Percentiles rank a stretch among this genome's conserved stretches.
These are phyloP conservation scores for Epichloe scottii DNA, from an alignment of 2,329 filamentous ascomycete genomes.

Conservation along the genomic window DNA sequence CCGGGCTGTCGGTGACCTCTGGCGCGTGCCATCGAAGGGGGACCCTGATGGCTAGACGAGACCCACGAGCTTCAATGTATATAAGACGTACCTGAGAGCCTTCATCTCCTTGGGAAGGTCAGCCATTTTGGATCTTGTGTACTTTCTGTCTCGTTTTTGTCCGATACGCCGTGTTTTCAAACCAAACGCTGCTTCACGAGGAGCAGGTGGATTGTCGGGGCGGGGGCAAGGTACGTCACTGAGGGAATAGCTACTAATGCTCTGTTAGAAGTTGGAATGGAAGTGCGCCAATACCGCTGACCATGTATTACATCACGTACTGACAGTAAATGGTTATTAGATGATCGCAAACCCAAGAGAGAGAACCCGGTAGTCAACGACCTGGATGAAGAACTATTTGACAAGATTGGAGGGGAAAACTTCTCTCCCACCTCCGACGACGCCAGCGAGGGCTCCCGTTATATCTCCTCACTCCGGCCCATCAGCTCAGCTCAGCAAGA, in stretches of 20 bases:
- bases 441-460: slow-evolving; percentile 2
- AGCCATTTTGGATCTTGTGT: slow-evolving; percentile 13
- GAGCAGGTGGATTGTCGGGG: background rate
- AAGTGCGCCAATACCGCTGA: background rate
- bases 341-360: background rate
- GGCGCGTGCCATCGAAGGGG: background rate
- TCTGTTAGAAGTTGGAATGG: background rate
- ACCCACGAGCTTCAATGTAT: slow-evolving; percentile 1
- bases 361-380: background rate
- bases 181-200: background rate
- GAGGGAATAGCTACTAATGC: background rate
- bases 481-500: background rate
- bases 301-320: background rate
- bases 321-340: background rate
- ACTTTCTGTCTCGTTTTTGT: background rate
- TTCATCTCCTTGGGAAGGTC: slow-evolving; percentile 44
- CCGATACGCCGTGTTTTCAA: background rate
- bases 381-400: background rate
- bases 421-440: background rate
- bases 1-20: background rate
- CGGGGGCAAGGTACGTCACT: background rate
- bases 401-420: background rate
- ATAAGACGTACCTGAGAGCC: slow-evolving; percentile 41
- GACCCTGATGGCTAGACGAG: slow-evolving; percentile 12
- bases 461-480: background rate